Percentiles rank a stretch among this genome's conserved stretches.
Conservation (phyloP, 805 yeast species). For the Wickerhamiella vanderwaltii region DNA sequence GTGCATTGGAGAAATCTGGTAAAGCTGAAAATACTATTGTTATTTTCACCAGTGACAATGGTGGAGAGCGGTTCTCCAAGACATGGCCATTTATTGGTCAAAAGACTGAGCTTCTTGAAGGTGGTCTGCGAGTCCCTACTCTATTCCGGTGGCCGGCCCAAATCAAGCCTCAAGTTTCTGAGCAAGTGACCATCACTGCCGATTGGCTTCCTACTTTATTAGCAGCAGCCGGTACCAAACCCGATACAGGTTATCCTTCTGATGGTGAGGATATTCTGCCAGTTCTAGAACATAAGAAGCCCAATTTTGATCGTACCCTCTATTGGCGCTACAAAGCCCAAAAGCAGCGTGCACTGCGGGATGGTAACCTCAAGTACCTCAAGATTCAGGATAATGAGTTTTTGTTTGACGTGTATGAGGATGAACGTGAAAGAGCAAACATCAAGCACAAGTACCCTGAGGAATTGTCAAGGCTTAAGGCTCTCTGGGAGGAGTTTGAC, state of each 20-base stretch:
- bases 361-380: conserved; percentile 19
- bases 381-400: conserved; percentile 17
- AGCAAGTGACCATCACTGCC: conserved; percentile 44
- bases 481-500: conserved; percentile 36
- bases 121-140: conserved; percentile 48
- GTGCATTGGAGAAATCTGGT: conserved; percentile 32
- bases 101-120: conserved; percentile 48
- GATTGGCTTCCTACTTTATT: conserved; percentile 47
- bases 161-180: conserved; percentile 21
- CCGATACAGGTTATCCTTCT: conserved; percentile 39
- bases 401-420: conserved; percentile 27
- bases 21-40: conserved; percentile 44
- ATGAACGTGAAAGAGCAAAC: conserved; percentile 43
- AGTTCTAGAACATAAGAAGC: conserved; percentile 29
- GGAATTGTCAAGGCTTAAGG: conserved; percentile 32
- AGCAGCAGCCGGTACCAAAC: conserved; percentile 37
- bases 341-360: conserved; percentile 18
- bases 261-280: conserved; percentile 32
- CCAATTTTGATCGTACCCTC: conserved; percentile 15
- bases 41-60: conserved; percentile 52
- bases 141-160: conserved; percentile 35
- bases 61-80: conserved; percentile 51
- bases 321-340: conserved; percentile 20
- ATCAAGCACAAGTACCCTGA: conserved; percentile 31
- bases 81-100: conserved; percentile 41